Base-by-base conservation (phyloP, 2,329 filamentous ascomycete species). In the Thelonectria discophora region DNA sequence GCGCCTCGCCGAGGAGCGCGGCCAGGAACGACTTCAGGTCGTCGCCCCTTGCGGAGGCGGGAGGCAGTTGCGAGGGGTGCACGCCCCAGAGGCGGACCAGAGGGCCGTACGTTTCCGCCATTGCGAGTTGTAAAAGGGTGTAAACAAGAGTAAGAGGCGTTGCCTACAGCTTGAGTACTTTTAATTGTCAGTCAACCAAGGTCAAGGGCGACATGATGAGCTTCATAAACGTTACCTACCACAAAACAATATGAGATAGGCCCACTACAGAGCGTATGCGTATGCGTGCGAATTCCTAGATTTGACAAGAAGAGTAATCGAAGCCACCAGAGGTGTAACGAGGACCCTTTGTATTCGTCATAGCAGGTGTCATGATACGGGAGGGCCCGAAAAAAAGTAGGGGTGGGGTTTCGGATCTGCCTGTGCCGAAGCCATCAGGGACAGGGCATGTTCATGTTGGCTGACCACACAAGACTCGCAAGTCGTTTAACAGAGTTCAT, bases 31-130 rank as follows among this genome's bases (percentile, higher is more conserved):
- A 76, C 20, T 75, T 72, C 15, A 90, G 76, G 37, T 82, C 79
- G 27, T 81, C 77, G 4, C 74, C 58, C 2, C 75, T 69, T 5
- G 79, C 78, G 13, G 73, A 69, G 37, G 77, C 60, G 27, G 76
- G 55, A 2, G 85, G 86, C 1, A 88, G 79, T 61, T 84, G 80
- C 27, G 75, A 73, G 15, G 77, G 74, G 17, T 77, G 75, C 21
- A 88, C 73, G 53, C 86, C 85, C 78, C 81, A 81, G 55, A 87
- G 80, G 37, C 84, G 84, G 58, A 88, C 77, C 37, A 83, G 76
- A 57, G 82, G 84, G 1, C 84, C 82, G 15, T 68, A 71, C 43
- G 68, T 64, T 30, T 73, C 67, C 17, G 58, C 53, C 64, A 70
- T 72, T 52, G 48, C 65, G 30, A 49, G 12, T 8, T 32, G 39